A percentile compares a stretch with the other conserved stretches of the same genome.
These are phyloP conservation scores for Microbotryum lychnidis-dioicae DNA, from an alignment of 1,284 basidiomycete genomes.

Conservation along the genomic window DNA sequence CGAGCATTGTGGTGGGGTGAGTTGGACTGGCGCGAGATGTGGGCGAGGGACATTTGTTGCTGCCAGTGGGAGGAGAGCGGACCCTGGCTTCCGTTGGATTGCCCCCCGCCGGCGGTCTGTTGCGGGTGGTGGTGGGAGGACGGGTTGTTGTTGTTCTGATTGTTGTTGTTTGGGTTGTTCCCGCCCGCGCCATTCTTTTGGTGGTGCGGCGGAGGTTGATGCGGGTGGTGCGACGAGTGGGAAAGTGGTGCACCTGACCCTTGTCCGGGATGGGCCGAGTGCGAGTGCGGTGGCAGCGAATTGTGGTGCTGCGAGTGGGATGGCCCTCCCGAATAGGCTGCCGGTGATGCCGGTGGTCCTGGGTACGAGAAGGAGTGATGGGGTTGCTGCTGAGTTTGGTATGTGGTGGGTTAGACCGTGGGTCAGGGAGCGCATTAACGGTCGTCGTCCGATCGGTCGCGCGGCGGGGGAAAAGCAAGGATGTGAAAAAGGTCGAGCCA, in stretches of 20 bases:
- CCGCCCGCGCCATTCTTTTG: background rate
- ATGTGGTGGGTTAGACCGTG: no score
- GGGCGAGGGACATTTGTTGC: constrained; percentile 37
- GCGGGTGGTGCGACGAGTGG: constrained; percentile 2
- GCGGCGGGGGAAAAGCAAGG: no score
- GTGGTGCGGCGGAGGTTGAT: constrained; percentile 19
- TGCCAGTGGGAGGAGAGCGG: constrained; percentile 35
- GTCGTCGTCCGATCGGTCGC: no score
- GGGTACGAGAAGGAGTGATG: constrained; percentile 31
- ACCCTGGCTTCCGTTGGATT: constrained; percentile 6
- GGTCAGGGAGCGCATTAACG: background rate
- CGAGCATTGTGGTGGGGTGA: constrained; percentile 51
- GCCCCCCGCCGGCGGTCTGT: constrained; percentile 4
- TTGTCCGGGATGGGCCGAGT: constrained; percentile 15
- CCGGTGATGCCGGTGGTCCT: constrained; percentile 30
- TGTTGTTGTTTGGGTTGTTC: constrained; percentile 11
- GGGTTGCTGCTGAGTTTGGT: constrained; percentile 10
- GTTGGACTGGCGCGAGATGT: constrained; percentile 44
- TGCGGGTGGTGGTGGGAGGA: constrained; percentile 6
- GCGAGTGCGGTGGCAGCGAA: constrained; percentile 18
- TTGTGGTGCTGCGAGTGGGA: constrained; percentile 15
- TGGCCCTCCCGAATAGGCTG: constrained; percentile 24
- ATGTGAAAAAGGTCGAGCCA: background rate
- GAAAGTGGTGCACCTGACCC: background rate
- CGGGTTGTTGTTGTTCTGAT: background rate